Percentiles rank a stretch among this genome's conserved stretches.
Conservation (phyloP, 108 stramenopile genomes). For the Pseudonitzschia multiseries region DNA sequence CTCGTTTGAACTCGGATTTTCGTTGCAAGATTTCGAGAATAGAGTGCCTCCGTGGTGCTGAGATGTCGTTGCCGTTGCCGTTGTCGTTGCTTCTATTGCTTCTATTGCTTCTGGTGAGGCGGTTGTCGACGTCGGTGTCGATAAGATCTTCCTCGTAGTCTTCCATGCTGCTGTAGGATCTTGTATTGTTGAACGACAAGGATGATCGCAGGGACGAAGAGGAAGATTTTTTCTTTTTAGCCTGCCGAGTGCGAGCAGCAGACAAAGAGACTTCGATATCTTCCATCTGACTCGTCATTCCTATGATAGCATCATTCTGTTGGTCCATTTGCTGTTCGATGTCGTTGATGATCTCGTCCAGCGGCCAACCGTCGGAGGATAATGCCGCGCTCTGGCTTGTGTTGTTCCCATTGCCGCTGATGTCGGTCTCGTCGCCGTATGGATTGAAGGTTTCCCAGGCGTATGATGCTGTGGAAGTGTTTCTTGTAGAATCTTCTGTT, state of each 20-base stretch:
- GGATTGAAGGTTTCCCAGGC: not conserved
- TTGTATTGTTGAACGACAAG: slow-evolving; percentile 8
- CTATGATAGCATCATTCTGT: slow-evolving; percentile 4
- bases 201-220: not conserved
- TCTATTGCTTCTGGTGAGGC: too few relatives aligned
- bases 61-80: not conserved
- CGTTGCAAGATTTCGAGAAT: not conserved
- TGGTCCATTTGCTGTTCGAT: slow-evolving; percentile 16
- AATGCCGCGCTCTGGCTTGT: not conserved
- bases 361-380: not conserved
- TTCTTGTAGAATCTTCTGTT: not conserved
- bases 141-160: not conserved
- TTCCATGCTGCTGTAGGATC: not conserved
- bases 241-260: not conserved
- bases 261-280: slow-evolving; percentile 15
- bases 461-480: not conserved
- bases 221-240: not conserved
- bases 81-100: not conserved
- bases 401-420: not conserved
- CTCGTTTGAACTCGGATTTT: not conserved
- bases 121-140: not conserved
- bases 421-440: not conserved
- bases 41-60: not conserved
- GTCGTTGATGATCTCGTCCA: slow-evolving; percentile 7
- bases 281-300: slow-evolving; percentile 7